Evolutionary conservation across 371 early-diverging fungal genomes (phyloP), one percentile per base, ranked within the genome.

Genomic region (Apophysomyces elegans): DNA sequence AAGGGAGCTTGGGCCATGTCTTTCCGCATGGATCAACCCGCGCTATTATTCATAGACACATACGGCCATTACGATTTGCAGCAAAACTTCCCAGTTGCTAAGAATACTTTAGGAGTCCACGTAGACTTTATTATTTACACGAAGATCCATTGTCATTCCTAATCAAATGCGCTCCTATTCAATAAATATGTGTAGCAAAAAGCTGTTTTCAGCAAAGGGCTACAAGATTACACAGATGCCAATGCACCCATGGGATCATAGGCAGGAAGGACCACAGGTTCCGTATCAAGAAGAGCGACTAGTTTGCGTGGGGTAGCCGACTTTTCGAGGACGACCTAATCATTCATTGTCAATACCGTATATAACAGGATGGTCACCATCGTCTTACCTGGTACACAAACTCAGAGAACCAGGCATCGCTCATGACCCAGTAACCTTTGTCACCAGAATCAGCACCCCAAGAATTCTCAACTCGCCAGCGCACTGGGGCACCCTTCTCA

Each of bases 401-500:
- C 67, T 91, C 88, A 38, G 79, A 78, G 72, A 93, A 93, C 93
- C 93, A 93, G 5, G 75, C 84, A 72, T 93, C 92, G n/a, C 84
- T 82, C 93, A 93, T 91, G 56, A 86, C 76, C 78, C 88, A 82
- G 74, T 87, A 93, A 0, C 93, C 93, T 74, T 89, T 89, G 63
- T 89, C 89, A 58, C 93, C 93, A 0, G 80, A 74, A 56, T 72
- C 78, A 18, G 82, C 81, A 36, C 92, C 91, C 92, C 92, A 93
- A 38, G 86, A 86, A 80, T 93, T 93, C 67, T 93, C 93, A 12
- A 93, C 88, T 12, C 93, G 76, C 93, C 93, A 93, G 58, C 93
- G 88, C 59, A 90, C 72, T 16, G 89, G 86, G 3, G 77, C 72
- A 37, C 75, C 83, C 36, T 81, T 66, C 32, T 80, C 84, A 66